phyloP scores from a whole-genome alignment of 768 basidiomycete genomes.

The Boletus rufocinnamomeus region DNA sequence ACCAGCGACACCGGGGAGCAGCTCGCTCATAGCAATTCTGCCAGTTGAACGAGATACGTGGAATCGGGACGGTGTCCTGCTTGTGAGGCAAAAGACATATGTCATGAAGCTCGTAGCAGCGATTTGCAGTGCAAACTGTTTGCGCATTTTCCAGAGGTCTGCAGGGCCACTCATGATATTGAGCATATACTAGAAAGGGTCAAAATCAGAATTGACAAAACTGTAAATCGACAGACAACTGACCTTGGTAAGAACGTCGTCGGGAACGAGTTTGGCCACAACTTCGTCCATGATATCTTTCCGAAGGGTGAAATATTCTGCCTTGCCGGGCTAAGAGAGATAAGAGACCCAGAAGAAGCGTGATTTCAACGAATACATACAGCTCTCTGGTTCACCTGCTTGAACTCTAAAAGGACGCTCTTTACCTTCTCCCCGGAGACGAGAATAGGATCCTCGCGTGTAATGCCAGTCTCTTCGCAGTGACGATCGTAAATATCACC shows the following conservation, averaged over 20 bases:
- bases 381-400: conserved; percentile 47
- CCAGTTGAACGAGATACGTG: conserved; percentile 90
- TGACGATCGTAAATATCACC: conserved; percentile 94
- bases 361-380: conserved; percentile 23
- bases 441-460: conserved; percentile 86
- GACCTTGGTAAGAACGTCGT: conserved; percentile 83
- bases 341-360: not conserved
- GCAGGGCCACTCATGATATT: conserved; percentile 79
- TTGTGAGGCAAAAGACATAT: conserved; percentile 80
- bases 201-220: not conserved
- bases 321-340: conserved; percentile 51
- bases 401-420: conserved; percentile 61
- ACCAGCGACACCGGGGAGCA: conserved; percentile 66
- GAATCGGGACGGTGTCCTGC: conserved; percentile 82
- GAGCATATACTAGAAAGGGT: conserved; percentile 75
- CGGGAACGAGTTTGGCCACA: conserved; percentile 82
- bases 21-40: conserved; percentile 88
- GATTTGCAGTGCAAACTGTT: conserved; percentile 91
- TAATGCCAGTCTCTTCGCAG: conserved; percentile 72
- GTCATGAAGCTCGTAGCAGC: conserved; percentile 92
- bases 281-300: conserved; percentile 91
- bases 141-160: conserved; percentile 95
- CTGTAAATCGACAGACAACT: conserved; percentile 10
- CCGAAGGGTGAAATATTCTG: conserved; percentile 68
- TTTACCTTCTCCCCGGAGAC: conserved; percentile 84